Percentiles rank a stretch among this genome's conserved stretches.
These are phyloP conservation scores for Saccharomycopsis hybrid DNA, from an alignment of 1,139 yeast species.

Conservation along the genomic window DNA sequence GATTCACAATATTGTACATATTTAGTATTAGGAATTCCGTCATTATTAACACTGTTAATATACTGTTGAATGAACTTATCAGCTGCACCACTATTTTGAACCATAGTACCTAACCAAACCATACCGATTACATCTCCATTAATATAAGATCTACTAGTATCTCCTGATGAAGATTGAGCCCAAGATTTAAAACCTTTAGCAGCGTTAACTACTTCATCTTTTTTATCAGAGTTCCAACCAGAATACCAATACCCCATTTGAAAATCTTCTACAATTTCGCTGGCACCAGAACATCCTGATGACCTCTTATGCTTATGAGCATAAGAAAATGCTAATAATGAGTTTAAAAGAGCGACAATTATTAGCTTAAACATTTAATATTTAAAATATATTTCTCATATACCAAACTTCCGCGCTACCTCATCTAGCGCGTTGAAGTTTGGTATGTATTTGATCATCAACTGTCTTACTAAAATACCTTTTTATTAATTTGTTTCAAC, in stretches of 20 bases:
- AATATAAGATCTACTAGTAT: background rate
- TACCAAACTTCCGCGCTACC: no score
- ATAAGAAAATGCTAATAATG: background rate
- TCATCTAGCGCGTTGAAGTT: no score
- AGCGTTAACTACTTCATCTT: background rate
- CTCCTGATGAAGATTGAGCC: background rate
- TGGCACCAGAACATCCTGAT: background rate
- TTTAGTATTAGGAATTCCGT: conserved; percentile 10
- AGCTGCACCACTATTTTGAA: no score
- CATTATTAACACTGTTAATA: conserved; percentile 1
- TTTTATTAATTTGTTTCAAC: no score
- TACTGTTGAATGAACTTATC: conserved; percentile 3
- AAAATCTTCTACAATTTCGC: background rate
- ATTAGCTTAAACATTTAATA: background rate
- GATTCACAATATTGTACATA: conserved; percentile 10
- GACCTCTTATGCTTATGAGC: background rate
- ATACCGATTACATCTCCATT: background rate
- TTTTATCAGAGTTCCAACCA: background rate
- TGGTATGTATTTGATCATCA: no score
- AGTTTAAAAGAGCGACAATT: background rate
- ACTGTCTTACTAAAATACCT: no score
- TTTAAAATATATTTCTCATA: no score
- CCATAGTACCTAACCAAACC: background rate
- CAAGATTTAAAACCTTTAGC: background rate
- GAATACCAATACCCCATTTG: conserved; percentile 2